Conservation (phyloP, 148 eudicot species). For the Vaccinium corymbosum region DNA sequence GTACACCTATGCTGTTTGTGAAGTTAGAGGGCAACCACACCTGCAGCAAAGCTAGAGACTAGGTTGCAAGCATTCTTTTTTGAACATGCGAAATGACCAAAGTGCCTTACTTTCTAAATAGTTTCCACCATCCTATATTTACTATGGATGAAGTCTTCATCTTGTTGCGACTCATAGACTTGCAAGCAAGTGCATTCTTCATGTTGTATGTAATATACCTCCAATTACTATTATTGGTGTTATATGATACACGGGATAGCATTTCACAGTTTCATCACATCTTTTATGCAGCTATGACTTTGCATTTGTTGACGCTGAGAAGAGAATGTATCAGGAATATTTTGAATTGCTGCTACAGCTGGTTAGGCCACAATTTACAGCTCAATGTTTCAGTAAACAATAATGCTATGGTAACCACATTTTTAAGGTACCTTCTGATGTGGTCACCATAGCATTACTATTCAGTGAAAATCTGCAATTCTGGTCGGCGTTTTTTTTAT, state of each 20-base stretch:
- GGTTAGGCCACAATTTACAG: slow-evolving; percentile 32
- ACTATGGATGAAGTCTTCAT: background rate
- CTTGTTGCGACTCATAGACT: background rate
- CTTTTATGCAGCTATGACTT: slow-evolving; percentile 69
- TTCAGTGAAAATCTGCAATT: no score
- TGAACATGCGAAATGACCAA: background rate
- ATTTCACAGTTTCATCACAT: background rate
- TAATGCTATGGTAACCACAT: background rate
- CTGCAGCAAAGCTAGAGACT: background rate
- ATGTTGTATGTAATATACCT: background rate
- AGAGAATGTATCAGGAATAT: slow-evolving; percentile 77
- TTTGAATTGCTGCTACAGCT: slow-evolving; percentile 78
- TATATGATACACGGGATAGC: background rate
- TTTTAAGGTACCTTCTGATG: background rate
- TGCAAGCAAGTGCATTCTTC: background rate
- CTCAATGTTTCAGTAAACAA: background rate
- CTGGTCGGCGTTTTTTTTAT: background rate
- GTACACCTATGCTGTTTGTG: background rate
- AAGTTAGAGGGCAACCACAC: background rate
- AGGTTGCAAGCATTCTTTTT: background rate
- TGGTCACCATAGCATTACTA: no score
- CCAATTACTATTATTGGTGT: background rate
- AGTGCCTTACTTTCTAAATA: background rate
- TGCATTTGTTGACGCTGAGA: slow-evolving; percentile 95
- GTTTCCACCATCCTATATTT: background rate